Evolutionary conservation across 192 early-diverging fungal genomes (phyloP).

Genomic region (Coemansia sp.): DNA sequence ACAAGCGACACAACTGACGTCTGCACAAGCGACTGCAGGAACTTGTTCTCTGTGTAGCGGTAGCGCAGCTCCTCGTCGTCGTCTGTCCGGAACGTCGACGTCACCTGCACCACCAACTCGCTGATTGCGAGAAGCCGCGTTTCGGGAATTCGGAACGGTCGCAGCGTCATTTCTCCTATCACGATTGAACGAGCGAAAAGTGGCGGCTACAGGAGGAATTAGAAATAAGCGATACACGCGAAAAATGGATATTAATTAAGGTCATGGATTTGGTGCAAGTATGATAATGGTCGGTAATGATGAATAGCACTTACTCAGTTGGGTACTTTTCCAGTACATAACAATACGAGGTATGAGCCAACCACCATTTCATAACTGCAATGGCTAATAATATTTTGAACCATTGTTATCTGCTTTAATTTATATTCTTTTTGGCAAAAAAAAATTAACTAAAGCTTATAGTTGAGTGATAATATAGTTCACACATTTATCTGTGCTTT

Average conservation of each 20-base stretch:
- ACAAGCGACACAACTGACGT: conserved; percentile 48
- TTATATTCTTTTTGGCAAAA: too few species aligned
- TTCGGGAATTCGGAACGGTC: conserved; percentile 48
- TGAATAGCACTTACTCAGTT: too few species aligned
- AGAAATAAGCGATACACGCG: neutral
- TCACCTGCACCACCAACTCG: conserved; percentile 51
- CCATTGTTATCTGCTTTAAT: too few species aligned
- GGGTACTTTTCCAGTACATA: too few species aligned
- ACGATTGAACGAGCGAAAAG: neutral
- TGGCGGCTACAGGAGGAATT: conserved; percentile 1
- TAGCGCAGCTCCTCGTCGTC: conserved; percentile 51
- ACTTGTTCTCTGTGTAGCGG: conserved; percentile 29
- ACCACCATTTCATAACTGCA: too few species aligned
- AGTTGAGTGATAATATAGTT: too few species aligned
- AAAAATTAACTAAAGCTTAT: too few species aligned
- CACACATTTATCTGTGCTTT: too few species aligned
- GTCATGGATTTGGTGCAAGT: neutral
- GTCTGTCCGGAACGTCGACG: conserved; percentile 43
- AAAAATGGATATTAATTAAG: neutral
- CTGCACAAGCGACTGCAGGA: conserved; percentile 44
- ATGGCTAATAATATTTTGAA: too few species aligned
- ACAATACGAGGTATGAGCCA: too few species aligned
- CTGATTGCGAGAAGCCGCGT: conserved; percentile 46
- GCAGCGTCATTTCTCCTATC: conserved; percentile 13
- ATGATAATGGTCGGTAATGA: too few species aligned